Percentiles rank a stretch among this genome's conserved stretches.
These are phyloP conservation scores for Lactarius vividus DNA, from an alignment of 768 basidiomycete species.

Conservation along the genomic window DNA sequence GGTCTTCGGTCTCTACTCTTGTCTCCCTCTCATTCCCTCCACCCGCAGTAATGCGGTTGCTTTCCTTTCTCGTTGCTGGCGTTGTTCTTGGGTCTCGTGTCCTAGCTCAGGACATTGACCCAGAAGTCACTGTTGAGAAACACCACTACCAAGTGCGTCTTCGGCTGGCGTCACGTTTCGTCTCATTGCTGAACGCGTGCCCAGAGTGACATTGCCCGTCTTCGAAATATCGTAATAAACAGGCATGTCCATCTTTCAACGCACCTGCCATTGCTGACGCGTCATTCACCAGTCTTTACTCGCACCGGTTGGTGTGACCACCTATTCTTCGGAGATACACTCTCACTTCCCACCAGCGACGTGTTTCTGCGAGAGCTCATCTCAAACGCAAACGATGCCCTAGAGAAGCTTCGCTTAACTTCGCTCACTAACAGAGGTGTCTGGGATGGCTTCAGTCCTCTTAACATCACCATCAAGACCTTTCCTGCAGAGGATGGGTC, in stretches of 20 bases:
- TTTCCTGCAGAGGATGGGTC: conserved; percentile 63
- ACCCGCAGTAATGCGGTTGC: conserved; percentile 50
- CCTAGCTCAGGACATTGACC: conserved; percentile 41
- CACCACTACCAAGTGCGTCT: conserved; percentile 63
- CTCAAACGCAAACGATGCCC: conserved; percentile 94
- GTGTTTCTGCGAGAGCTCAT: conserved; percentile 88
- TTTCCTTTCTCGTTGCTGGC: conserved; percentile 45
- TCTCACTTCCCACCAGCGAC: conserved; percentile 45
- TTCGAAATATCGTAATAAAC: conserved; percentile 92
- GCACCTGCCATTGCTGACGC: conserved; percentile 18
- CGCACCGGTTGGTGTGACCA: conserved; percentile 57
- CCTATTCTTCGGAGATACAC: background rate
- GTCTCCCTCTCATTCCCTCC: background rate
- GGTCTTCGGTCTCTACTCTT: background rate
- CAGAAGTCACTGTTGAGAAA: conserved; percentile 45
- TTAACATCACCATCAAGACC: conserved; percentile 90
- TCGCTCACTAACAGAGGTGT: conserved; percentile 73
- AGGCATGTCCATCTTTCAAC: conserved; percentile 43
- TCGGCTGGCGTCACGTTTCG: background rate
- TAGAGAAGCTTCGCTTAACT: conserved; percentile 89
- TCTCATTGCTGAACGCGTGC: background rate
- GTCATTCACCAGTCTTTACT: conserved; percentile 61
- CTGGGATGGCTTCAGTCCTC: conserved; percentile 63
- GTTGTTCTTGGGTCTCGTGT: conserved; percentile 44
- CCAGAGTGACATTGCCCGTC: conserved; percentile 89